phyloP scores from a whole-genome alignment of 768 basidiomycete genomes.

The Lyophyllum shimeji region DNA sequence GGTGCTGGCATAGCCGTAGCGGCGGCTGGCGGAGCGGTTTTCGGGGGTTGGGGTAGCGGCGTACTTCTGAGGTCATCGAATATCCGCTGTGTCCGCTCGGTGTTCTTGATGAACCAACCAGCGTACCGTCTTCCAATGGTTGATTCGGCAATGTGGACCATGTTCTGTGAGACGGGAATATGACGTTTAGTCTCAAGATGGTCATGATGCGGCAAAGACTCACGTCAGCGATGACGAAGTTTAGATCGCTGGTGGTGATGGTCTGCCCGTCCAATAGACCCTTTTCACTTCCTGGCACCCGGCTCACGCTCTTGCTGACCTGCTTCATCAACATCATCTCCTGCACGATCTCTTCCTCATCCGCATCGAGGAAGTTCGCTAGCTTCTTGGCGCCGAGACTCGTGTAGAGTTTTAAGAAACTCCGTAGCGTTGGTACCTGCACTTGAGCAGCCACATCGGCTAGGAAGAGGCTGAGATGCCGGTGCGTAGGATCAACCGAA shows the following conservation, averaged over 20 bases:
- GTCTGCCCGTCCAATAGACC: conserved; percentile 81
- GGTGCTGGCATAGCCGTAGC: conserved; percentile 25
- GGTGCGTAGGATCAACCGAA: conserved; percentile 69
- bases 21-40: conserved; percentile 19
- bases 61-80: conserved; percentile 69
- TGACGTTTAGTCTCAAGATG: neutral
- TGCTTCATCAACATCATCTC: conserved; percentile 98
- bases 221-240: conserved; percentile 94
- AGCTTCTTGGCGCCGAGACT: conserved; percentile 90
- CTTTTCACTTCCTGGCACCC: conserved; percentile 54
- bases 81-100: conserved; percentile 87
- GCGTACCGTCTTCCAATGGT: conserved; percentile 92
- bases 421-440: conserved; percentile 81
- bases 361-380: conserved; percentile 85
- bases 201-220: conserved; percentile 21
- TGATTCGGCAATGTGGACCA: conserved; percentile 95
- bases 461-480: conserved; percentile 85
- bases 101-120: conserved; percentile 97
- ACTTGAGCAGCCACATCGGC: conserved; percentile 74
- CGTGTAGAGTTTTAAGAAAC: conserved; percentile 94
- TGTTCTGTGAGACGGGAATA: conserved; percentile 56
- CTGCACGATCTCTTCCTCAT: conserved; percentile 93
- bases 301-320: conserved; percentile 73
- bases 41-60: conserved; percentile 42
- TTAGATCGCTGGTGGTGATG: conserved; percentile 89